Conservation (phyloP, 768 basidiomycete species). For the Tulasnella sp. region DNA sequence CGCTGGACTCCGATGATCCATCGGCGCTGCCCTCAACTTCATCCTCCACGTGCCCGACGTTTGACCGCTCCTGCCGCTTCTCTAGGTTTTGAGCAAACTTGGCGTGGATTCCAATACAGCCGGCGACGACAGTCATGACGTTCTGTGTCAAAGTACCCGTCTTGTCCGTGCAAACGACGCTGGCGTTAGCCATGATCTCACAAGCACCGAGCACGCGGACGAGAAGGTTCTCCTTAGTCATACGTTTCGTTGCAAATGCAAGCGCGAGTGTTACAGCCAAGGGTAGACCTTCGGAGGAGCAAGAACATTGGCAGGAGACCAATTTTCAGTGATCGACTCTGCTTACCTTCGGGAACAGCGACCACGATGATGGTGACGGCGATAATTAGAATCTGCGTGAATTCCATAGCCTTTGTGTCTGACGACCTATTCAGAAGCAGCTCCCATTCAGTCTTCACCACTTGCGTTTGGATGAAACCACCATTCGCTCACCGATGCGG, state of each 20-base stretch:
- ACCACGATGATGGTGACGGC: constrained; percentile 85
- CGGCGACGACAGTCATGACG: constrained; percentile 91
- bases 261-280: constrained; percentile 93
- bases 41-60: constrained; percentile 43
- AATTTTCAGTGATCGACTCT: not conserved
- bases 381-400: constrained; percentile 90
- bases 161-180: constrained; percentile 92
- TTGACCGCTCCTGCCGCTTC: constrained; percentile 59
- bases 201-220: constrained; percentile 94
- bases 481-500: constrained; percentile 42
- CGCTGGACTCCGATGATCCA: not conserved
- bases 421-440: constrained; percentile 42
- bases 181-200: constrained; percentile 98
- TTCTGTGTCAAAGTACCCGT: constrained; percentile 96
- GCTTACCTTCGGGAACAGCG: constrained; percentile 59
- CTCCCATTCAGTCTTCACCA: constrained; percentile 3
- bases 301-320: constrained; percentile 23
- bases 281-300: constrained; percentile 50
- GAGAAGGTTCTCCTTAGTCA: constrained; percentile 89
- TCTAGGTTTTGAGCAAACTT: constrained; percentile 80
- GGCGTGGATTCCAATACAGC: constrained; percentile 85
- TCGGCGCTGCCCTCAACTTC: constrained; percentile 4
- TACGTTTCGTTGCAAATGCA: constrained; percentile 96
- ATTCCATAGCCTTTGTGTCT: constrained; percentile 76
- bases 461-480: not conserved